Conservation (phyloP, 2,329 filamentous ascomycete genomes). For the Aureobasidium lini region DNA sequence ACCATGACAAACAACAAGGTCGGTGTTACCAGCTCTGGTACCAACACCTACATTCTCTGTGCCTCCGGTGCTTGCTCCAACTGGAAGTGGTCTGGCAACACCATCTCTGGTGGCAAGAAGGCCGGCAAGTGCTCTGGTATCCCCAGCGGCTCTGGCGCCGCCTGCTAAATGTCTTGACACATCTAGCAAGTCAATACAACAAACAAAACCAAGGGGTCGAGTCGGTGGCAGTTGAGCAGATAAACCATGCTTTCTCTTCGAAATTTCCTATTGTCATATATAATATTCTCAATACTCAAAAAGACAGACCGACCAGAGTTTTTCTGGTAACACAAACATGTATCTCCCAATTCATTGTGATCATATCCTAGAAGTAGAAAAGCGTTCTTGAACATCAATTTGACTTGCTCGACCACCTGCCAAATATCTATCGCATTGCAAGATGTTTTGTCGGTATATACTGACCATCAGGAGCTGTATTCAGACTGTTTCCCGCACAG, state of each 20-base stretch:
- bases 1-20: constrained; percentile 39
- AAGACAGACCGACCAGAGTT: not conserved
- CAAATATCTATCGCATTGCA: too few species aligned
- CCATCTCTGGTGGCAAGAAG: constrained; percentile 45
- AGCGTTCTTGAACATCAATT: too few species aligned
- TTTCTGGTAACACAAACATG: not conserved
- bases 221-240: not conserved
- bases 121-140: constrained; percentile 29
- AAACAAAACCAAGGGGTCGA: not conserved
- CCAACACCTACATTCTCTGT: constrained; percentile 47
- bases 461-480: too few species aligned
- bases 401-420: too few species aligned
- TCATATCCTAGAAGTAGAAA: too few species aligned
- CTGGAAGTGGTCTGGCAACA: constrained; percentile 47
- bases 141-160: constrained; percentile 7
- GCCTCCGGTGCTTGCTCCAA: constrained; percentile 43
- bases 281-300: not conserved
- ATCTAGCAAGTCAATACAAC: not conserved
- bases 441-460: too few species aligned
- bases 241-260: not conserved
- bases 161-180: not conserved
- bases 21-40: constrained; percentile 31
- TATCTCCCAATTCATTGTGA: not conserved
- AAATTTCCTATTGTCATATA: constrained; percentile 3
- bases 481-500: not conserved